Percentiles rank a stretch among this genome's conserved stretches.
phyloP scores from a whole-genome alignment of 1,284 basidiomycete genomes.

The Apiotrichum mycotoxinovorans region DNA sequence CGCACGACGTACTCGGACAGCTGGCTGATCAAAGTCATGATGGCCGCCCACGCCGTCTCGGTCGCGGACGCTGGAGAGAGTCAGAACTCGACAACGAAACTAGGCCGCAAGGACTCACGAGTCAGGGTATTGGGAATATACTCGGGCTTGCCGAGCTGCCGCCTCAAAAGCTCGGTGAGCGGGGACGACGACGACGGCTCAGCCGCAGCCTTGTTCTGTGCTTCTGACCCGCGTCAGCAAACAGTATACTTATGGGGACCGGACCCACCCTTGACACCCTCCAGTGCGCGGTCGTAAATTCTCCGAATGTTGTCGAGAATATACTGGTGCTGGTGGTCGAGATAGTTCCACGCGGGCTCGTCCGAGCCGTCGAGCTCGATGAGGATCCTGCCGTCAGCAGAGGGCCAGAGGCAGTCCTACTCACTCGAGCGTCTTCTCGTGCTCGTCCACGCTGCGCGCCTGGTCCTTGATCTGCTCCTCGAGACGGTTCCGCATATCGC shows the following conservation, averaged over 20 bases:
- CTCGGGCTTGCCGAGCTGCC: slow-evolving; percentile 27
- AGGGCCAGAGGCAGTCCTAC: slow-evolving; percentile 36
- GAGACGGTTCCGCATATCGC: slow-evolving; percentile 80
- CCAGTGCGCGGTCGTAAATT: slow-evolving; percentile 59
- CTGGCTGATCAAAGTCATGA: slow-evolving; percentile 59
- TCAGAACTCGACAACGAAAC: slow-evolving; percentile 3
- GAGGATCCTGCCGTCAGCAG: slow-evolving; percentile 61
- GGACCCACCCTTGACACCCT: slow-evolving; percentile 56
- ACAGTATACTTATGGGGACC: background rate
- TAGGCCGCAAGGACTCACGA: slow-evolving; percentile 56
- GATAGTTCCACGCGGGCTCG: slow-evolving; percentile 88
- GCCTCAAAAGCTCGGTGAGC: slow-evolving; percentile 28
- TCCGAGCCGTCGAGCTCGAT: slow-evolving; percentile 70
- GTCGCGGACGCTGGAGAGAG: slow-evolving; percentile 27
- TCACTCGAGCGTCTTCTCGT: slow-evolving; percentile 95
- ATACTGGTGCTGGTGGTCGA: slow-evolving; percentile 86
- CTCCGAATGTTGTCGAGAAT: slow-evolving; percentile 75
- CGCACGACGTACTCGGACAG: slow-evolving; percentile 54
- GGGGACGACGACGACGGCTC: slow-evolving; percentile 32
- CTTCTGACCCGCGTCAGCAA: background rate
- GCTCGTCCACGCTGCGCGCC: slow-evolving; percentile 75
- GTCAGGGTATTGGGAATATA: slow-evolving; percentile 50
- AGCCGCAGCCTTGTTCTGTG: slow-evolving; percentile 2
- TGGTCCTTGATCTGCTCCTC: slow-evolving; percentile 74
- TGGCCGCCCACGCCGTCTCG: slow-evolving; percentile 74